phyloP scores from a whole-genome alignment of 176 grass and related monocot species.

The Avena eriantha region DNA sequence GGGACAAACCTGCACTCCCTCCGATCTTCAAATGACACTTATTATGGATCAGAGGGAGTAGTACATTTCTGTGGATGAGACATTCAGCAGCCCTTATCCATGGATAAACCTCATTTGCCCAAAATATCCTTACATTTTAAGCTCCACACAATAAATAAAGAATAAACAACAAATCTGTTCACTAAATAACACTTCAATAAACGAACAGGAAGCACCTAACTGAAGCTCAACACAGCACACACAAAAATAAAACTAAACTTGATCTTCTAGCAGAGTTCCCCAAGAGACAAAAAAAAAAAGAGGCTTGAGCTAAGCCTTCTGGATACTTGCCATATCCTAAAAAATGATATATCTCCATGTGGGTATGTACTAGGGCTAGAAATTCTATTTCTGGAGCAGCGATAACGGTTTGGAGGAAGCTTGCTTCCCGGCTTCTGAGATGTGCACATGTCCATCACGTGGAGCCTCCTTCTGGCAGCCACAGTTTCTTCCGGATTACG shows the following conservation, averaged over 20 bases:
- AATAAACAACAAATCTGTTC: slow-evolving; percentile 9
- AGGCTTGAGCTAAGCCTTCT: slow-evolving; percentile 40
- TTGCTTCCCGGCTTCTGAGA: slow-evolving; percentile 41
- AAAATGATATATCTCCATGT: slow-evolving; percentile 50
- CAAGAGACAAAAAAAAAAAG: slow-evolving; percentile 8
- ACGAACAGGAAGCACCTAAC: slow-evolving; percentile 39
- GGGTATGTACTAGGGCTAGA: neutral
- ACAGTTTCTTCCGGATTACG: slow-evolving; percentile 81
- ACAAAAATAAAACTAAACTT: neutral
- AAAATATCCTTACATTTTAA: slow-evolving; percentile 37
- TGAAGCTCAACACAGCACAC: slow-evolving; percentile 31
- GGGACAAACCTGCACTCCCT: neutral
- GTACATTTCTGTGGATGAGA: neutral
- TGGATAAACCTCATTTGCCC: slow-evolving; percentile 18
- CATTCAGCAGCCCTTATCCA: neutral
- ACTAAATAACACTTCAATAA: slow-evolving; percentile 31
- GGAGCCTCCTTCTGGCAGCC: slow-evolving; percentile 60
- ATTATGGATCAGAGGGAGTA: too few species aligned
- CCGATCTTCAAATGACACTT: too few species aligned
- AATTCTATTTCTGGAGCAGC: slow-evolving; percentile 32
- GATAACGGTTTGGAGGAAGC: slow-evolving; percentile 25
- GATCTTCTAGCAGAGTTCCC: too few species aligned
- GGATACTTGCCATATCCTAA: slow-evolving; percentile 49
- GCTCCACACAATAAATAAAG: slow-evolving; percentile 27
- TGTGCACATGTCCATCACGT: slow-evolving; percentile 50